Percentiles rank a stretch among this genome's conserved stretches.
Evolutionary conservation across 2,329 filamentous ascomycete species (phyloP).

Genomic region (Cordyceps cateniannulata): DNA sequence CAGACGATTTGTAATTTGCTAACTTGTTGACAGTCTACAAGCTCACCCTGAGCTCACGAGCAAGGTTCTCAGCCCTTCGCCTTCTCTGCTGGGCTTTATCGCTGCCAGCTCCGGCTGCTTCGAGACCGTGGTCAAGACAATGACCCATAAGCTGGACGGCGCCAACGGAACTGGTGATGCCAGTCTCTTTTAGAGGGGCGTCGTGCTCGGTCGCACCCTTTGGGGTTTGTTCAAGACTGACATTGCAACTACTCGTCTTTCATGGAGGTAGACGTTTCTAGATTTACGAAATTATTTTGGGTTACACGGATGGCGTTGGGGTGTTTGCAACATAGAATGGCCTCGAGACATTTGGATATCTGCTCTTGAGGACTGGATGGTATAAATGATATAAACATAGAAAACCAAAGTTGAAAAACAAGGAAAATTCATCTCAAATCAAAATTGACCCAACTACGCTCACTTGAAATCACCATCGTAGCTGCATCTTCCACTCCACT

Average conservation of each 20-base stretch:
- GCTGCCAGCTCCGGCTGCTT: conserved; percentile 59
- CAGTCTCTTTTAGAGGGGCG: conserved; percentile 2
- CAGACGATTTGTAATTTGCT: background rate
- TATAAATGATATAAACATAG: background rate
- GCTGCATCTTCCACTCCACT: too few relatives aligned
- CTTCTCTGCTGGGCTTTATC: conserved; percentile 54
- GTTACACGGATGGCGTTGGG: background rate
- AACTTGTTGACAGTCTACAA: conserved; percentile 52
- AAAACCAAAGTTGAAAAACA: background rate
- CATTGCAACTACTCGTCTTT: background rate
- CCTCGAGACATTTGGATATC: background rate
- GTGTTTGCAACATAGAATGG: background rate
- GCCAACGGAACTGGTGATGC: conserved; percentile 11
- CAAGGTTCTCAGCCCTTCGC: conserved; percentile 66
- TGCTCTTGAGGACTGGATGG: background rate
- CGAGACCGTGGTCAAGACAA: conserved; percentile 27
- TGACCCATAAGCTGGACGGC: conserved; percentile 10
- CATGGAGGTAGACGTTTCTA: background rate
- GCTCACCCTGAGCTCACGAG: conserved; percentile 84
- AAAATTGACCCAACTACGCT: background rate
- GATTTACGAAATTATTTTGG: background rate
- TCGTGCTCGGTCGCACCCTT: too few relatives aligned
- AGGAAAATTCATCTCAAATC: background rate
- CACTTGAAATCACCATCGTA: background rate
- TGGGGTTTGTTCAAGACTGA: background rate